Percentiles rank a stretch among this genome's conserved stretches.
Conservation (phyloP, 345 rosid species). For the Eucalyptus marginata region DNA sequence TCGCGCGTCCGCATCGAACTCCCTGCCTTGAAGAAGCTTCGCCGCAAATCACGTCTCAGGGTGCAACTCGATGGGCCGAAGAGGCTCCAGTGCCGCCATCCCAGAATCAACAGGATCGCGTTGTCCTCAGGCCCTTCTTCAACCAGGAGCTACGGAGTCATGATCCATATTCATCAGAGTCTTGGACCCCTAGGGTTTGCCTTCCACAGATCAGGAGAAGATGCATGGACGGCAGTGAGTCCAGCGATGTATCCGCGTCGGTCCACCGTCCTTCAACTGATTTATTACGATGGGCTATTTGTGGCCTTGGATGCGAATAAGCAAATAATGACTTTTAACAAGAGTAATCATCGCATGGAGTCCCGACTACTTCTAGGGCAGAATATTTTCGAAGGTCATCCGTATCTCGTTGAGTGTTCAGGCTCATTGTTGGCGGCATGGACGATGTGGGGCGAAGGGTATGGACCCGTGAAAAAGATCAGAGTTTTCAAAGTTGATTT, state of each 20-base stretch:
- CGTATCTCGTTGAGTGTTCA: not conserved
- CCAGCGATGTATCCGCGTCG: not conserved
- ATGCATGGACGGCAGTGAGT: not conserved
- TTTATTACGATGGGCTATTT: not conserved
- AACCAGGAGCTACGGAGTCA: not conserved
- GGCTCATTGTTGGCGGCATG: not conserved
- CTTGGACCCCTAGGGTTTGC: not conserved
- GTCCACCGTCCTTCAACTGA: not conserved
- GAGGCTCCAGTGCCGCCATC: not conserved
- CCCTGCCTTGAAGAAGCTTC: too few species aligned
- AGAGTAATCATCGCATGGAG: not conserved
- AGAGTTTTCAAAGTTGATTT: not conserved
- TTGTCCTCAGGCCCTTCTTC: not conserved
- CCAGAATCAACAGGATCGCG: not conserved
- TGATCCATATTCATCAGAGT: not conserved
- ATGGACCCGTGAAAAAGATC: not conserved
- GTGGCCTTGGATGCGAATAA: not conserved
- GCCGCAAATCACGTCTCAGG: too few species aligned
- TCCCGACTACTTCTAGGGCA: not conserved
- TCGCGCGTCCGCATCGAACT: too few species aligned
- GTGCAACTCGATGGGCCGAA: not conserved
- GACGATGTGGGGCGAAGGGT: not conserved
- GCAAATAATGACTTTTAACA: not conserved
- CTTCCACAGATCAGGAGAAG: not conserved
- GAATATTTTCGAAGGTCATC: not conserved